These are phyloP conservation scores for Colletotrichum sp. DNA, from an alignment of 2,329 filamentous ascomycete species.

Conservation along the genomic window DNA sequence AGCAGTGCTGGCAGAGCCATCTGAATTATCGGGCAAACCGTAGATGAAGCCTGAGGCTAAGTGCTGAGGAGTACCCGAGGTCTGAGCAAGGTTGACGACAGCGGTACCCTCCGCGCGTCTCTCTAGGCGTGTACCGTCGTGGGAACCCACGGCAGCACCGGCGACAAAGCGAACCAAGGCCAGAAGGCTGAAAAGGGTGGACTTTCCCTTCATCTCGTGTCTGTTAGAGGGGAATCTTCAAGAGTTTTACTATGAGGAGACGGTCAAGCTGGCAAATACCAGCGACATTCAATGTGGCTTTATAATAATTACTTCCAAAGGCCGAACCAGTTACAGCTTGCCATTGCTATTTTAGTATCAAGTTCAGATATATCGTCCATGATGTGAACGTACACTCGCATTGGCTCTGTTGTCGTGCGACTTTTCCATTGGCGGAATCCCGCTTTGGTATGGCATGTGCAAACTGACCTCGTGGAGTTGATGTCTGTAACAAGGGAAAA, in stretches of 20 bases:
- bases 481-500: not conserved
- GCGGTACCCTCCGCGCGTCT: not conserved
- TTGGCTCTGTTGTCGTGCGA: not conserved
- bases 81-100: not conserved
- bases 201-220: not conserved
- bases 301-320: not conserved
- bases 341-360: too few relatives aligned
- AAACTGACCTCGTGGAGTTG: rapidly evolving
- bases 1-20: not conserved
- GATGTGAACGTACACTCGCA: not conserved
- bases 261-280: not conserved
- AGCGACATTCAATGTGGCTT: not conserved
- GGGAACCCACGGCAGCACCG: not conserved
- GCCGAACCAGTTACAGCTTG: too few relatives aligned
- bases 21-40: not conserved
- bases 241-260: not conserved
- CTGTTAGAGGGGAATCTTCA: not conserved
- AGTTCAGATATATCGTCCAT: too few relatives aligned
- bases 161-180: not conserved
- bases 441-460: not conserved
- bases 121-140: not conserved
- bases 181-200: not conserved
- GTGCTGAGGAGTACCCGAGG: not conserved
- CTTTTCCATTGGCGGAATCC: not conserved
- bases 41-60: not conserved